Evolutionary conservation across 2,329 filamentous ascomycete genomes (phyloP).

Genomic region (Escovopsis sp.): DNA sequence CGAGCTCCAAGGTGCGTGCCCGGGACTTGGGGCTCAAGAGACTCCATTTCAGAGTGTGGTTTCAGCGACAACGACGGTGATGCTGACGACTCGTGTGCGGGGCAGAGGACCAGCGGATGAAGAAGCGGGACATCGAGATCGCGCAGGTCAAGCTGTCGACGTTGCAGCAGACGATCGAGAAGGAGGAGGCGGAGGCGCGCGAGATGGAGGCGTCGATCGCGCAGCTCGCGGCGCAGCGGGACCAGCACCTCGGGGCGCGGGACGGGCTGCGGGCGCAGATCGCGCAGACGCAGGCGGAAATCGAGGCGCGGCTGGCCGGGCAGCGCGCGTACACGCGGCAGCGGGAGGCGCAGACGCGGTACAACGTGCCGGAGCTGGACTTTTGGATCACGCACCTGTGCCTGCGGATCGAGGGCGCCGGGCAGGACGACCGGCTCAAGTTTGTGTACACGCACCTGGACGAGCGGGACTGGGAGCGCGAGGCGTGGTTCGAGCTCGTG

Average conservation of each 20-base stretch:
- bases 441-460: constrained; percentile 82
- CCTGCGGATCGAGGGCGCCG: constrained; percentile 77
- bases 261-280: constrained; percentile 47
- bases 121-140: constrained; percentile 76
- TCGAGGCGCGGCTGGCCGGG: constrained; percentile 54
- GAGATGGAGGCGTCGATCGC: constrained; percentile 56
- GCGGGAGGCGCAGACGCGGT: constrained; percentile 68
- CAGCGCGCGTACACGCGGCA: constrained; percentile 59
- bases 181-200: constrained; percentile 60
- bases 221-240: constrained; percentile 42
- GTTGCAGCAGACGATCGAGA: constrained; percentile 59
- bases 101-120: constrained; percentile 81
- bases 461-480: constrained; percentile 73
- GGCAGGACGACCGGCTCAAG: constrained; percentile 69
- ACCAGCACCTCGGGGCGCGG: constrained; percentile 41
- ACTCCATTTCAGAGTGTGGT: too few species aligned
- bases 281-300: constrained; percentile 52
- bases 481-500: constrained; percentile 87
- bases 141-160: constrained; percentile 54
- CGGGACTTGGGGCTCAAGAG: too few species aligned
- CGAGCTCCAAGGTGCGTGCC: constrained; percentile 63
- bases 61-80: too few species aligned
- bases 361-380: constrained; percentile 84
- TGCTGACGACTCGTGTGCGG: not conserved
- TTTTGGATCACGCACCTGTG: constrained; percentile 94